Evolutionary conservation across 2,329 filamentous ascomycete genomes (phyloP).

Genomic region (Blastomyces percursus): DNA sequence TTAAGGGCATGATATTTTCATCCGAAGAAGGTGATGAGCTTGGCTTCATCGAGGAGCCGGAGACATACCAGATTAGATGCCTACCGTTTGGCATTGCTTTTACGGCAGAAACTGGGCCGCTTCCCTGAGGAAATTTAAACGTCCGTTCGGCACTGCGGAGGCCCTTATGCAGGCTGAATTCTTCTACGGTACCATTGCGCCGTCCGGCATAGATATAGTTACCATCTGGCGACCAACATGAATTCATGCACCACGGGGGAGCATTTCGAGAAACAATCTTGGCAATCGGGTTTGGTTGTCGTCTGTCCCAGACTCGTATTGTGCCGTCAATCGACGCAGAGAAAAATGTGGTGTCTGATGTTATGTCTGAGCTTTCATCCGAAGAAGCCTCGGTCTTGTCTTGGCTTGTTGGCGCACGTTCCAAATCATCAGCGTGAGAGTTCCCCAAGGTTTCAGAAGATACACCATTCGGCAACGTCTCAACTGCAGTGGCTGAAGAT

Average conservation of each 20-base stretch:
- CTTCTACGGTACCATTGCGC: constrained; percentile 85
- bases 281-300: constrained; percentile 65
- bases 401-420: constrained; percentile 18
- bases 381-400: constrained; percentile 20
- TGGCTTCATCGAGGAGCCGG: neutral
- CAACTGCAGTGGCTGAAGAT: neutral
- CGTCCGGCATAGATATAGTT: constrained; percentile 91
- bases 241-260: constrained; percentile 95
- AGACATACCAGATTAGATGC: constrained; percentile 68
- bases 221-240: constrained; percentile 90
- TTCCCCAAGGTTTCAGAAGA: constrained; percentile 24
- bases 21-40: neutral
- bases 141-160: constrained; percentile 63
- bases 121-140: constrained; percentile 80
- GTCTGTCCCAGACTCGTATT: constrained; percentile 42
- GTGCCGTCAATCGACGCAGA: constrained; percentile 51
- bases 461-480: constrained; percentile 17
- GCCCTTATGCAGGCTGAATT: constrained; percentile 76
- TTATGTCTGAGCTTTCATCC: constrained; percentile 40
- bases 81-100: constrained; percentile 84
- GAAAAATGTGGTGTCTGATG: constrained; percentile 63
- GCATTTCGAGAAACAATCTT: constrained; percentile 64
- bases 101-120: constrained; percentile 79
- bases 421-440: constrained; percentile 34
- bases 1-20: neutral